phyloP scores from a whole-genome alignment of 1,284 basidiomycete species.

The Apiotrichum siamense region DNA sequence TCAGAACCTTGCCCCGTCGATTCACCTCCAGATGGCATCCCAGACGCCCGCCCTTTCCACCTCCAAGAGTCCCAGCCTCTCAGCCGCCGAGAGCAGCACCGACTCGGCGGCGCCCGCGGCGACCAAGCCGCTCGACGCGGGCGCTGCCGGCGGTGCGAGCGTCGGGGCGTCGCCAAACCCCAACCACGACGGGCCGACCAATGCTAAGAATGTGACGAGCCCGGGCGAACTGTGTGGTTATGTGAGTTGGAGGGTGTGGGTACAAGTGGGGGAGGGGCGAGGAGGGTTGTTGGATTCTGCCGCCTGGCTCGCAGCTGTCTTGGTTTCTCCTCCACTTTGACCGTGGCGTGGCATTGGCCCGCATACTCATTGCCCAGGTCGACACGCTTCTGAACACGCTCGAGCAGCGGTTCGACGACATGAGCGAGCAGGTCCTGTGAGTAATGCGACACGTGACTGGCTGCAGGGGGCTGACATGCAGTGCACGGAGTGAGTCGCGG shows the following conservation, averaged over 20 bases:
- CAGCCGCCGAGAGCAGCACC: neutral
- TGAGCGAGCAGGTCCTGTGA: constrained; percentile 46
- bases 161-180: neutral
- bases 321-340: too few relatives aligned
- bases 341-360: too few relatives aligned
- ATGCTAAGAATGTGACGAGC: constrained; percentile 35
- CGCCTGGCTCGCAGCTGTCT: too few relatives aligned
- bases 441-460: constrained; percentile 13
- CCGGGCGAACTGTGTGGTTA: constrained; percentile 43
- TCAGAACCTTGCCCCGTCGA: too few relatives aligned
- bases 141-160: neutral
- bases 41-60: neutral
- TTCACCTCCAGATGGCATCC: neutral
- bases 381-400: constrained; percentile 42
- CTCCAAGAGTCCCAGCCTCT: neutral
- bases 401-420: constrained; percentile 44
- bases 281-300: neutral
- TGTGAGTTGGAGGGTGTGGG: constrained; percentile 22
- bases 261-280: neutral
- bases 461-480: constrained; percentile 21
- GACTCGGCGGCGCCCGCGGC: neutral
- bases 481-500: constrained; percentile 29
- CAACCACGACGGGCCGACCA: constrained; percentile 3
- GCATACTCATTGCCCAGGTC: constrained; percentile 27
- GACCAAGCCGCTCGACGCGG: neutral